Evolutionary conservation across 768 basidiomycete genomes (phyloP), one percentile per base, ranked within the genome.

Genomic region (Termitomyces eurrhizus): DNA sequence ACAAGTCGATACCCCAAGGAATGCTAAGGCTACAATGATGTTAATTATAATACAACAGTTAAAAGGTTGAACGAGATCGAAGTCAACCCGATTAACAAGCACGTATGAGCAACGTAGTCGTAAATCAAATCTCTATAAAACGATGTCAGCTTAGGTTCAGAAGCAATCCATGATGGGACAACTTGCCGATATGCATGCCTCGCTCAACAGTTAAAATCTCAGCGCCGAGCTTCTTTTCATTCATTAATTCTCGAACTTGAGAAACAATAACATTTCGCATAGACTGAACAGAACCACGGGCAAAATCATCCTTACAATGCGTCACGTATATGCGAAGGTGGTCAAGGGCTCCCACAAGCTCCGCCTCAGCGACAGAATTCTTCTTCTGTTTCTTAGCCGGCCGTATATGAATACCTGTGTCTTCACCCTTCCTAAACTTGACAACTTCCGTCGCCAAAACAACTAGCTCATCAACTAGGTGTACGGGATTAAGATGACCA

Each of bases 401-500:
- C 16, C 74, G 69, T 46, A 62, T 59, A 18, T 67, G 68, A 44
- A 60, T 48, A 42, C 69, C 68, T n/a, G 60, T 60, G 52, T 65
- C 65, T 52, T 72, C 60, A 51, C 69, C 48, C 39, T 63, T 68
- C 11, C 81, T 80, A 46, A 66, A 73, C 62, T 76, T 78, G 29
- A 82, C 78, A 26, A 95, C 86, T 68, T 92, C 87, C 12, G 73
- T 75, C 5, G 92, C 91, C 51, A 96, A 83, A 1, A 74, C 74
- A 8, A 78, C 67, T 57, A 98, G 80, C 74, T 98, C 96, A 57
- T 84, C 80, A 2, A 82, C 81, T 36, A 98, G 76, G 65, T 92
- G 89, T 26, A 85, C 85, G 0, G 96, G 94, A 37, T 80, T 89
- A 13, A 98, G 80, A 66, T 98, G 96, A 0, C 96, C 96, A 71